These are phyloP conservation scores for Herpotrichia juniperi DNA, from an alignment of 2,329 filamentous ascomycete species.

Conservation along the genomic window DNA sequence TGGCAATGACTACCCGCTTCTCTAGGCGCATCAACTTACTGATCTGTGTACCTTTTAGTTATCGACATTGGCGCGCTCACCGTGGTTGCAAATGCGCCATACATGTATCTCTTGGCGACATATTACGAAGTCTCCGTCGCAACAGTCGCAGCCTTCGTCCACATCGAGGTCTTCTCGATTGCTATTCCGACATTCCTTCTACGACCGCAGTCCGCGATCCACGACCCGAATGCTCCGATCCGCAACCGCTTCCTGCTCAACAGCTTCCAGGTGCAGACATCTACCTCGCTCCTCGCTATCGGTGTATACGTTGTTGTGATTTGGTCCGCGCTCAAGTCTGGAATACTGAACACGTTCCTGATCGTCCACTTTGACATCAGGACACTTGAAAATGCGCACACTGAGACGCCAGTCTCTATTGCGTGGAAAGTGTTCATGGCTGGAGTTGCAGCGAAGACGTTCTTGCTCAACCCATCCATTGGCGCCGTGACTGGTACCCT, in stretches of 20 bases:
- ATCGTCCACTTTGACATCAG: constrained; percentile 77
- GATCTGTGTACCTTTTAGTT: constrained; percentile 13
- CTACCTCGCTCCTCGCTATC: constrained; percentile 71
- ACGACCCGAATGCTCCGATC: constrained; percentile 59
- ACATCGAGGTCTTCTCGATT: constrained; percentile 71
- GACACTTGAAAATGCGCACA: constrained; percentile 71
- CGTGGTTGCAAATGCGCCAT: constrained; percentile 75
- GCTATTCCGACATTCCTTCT: constrained; percentile 78
- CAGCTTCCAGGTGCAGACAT: constrained; percentile 50
- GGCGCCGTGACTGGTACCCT: constrained; percentile 47
- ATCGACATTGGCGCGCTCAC: constrained; percentile 52
- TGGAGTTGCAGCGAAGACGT: constrained; percentile 73
- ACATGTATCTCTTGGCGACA: constrained; percentile 73
- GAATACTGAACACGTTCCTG: constrained; percentile 71
- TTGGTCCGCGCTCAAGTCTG: constrained; percentile 70
- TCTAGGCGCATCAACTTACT: neutral
- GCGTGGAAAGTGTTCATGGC: constrained; percentile 67
- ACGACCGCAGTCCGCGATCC: constrained; percentile 69
- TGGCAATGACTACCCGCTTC: constrained; percentile 39
- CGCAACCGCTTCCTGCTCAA: constrained; percentile 51
- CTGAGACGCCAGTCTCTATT: constrained; percentile 57
- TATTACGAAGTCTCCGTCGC: constrained; percentile 75
- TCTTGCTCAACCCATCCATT: constrained; percentile 76
- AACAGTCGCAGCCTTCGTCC: constrained; percentile 66
- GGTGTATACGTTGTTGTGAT: constrained; percentile 77